Conservation (phyloP, 768 basidiomycete species). For the Tulasnella sp. region DNA sequence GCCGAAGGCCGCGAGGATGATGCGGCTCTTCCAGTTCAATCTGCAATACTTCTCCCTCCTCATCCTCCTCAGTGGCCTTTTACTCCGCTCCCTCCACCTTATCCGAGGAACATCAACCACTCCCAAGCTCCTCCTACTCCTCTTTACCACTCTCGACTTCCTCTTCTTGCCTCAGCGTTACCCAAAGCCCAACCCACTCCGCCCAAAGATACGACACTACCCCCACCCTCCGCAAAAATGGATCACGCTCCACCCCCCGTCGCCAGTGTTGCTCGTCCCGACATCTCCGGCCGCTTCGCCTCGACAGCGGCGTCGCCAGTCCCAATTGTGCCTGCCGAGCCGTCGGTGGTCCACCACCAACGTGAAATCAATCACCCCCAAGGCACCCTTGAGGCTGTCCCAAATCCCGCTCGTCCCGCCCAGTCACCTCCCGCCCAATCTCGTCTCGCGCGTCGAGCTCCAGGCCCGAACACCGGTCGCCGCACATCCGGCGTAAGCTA, state of each 20-base stretch:
- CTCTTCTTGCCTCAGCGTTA: neutral
- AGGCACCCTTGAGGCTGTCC: neutral
- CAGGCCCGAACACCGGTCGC: neutral
- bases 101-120: too few relatives aligned
- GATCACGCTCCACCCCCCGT: neutral
- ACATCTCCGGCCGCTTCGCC: neutral
- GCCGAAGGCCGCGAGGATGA: too few relatives aligned
- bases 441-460: neutral
- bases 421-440: neutral
- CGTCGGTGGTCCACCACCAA: neutral
- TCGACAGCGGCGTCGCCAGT: neutral
- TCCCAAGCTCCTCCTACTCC: too few relatives aligned
- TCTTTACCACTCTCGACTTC: too few relatives aligned
- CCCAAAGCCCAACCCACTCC: neutral
- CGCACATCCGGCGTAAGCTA: neutral
- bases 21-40: too few relatives aligned
- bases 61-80: too few relatives aligned
- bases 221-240: neutral
- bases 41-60: too few relatives aligned
- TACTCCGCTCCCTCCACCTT: too few relatives aligned
- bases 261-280: neutral
- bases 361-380: neutral
- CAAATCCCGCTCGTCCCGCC: too few relatives aligned
- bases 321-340: neutral
- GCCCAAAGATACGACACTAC: neutral